Percentiles rank a stretch among this genome's conserved stretches.
Evolutionary conservation across 352 stramenopile genomes (phyloP).

Genomic region (Pythium volutum): DNA sequence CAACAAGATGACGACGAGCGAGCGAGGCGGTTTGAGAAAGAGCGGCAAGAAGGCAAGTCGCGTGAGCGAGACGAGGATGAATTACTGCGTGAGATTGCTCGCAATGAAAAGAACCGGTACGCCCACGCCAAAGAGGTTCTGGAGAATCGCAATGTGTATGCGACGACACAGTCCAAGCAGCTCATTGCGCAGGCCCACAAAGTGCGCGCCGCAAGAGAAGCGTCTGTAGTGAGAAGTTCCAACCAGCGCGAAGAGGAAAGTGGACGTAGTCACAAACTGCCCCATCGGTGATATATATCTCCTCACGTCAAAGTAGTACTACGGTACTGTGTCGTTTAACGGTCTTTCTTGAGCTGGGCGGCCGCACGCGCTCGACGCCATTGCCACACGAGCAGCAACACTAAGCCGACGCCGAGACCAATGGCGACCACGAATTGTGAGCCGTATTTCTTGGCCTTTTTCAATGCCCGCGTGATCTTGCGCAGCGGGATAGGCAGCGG

Average conservation of each 20-base stretch:
- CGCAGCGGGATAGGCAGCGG: conserved; percentile 59
- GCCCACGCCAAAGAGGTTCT: conserved; percentile 54
- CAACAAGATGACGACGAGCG: conserved; percentile 28
- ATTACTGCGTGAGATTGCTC: conserved; percentile 47
- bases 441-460: conserved; percentile 41
- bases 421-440: conserved; percentile 3
- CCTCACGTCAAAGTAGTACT: background rate
- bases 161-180: conserved; percentile 43
- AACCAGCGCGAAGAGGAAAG: conserved; percentile 18
- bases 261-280: background rate
- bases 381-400: conserved; percentile 14
- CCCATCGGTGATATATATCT: conserved; percentile 2
- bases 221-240: background rate
- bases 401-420: background rate
- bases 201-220: conserved; percentile 4
- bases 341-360: conserved; percentile 16
- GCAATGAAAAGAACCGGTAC: conserved; percentile 59
- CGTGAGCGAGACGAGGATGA: conserved; percentile 61
- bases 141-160: conserved; percentile 65
- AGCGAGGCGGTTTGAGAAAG: conserved; percentile 28
- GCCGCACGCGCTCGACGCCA: conserved; percentile 1
- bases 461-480: conserved; percentile 46
- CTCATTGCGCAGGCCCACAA: conserved; percentile 32
- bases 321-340: background rate
- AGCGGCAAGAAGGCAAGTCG: conserved; percentile 32